phyloP scores from a whole-genome alignment of 2,329 filamentous ascomycete genomes.

The Monilinia laxa region DNA sequence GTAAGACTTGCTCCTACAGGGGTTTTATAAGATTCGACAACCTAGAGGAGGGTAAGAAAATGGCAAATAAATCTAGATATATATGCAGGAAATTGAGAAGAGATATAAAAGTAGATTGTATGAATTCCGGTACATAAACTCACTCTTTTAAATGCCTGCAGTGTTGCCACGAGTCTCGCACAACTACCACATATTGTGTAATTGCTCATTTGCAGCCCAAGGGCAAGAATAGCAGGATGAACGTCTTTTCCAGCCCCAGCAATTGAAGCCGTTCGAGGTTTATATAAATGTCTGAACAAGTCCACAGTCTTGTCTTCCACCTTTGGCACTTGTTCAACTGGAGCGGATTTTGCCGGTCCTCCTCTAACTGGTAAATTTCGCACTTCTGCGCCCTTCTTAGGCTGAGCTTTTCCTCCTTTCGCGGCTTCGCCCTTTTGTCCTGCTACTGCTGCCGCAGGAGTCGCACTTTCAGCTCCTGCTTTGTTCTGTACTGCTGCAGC shows the following conservation, averaged over 20 bases:
- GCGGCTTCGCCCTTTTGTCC: slow-evolving; percentile 37
- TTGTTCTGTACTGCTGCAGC: slow-evolving; percentile 64
- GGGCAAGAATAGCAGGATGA: slow-evolving; percentile 77
- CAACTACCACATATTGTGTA: slow-evolving; percentile 90
- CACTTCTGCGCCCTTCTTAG: slow-evolving; percentile 38
- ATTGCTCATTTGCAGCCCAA: slow-evolving; percentile 80
- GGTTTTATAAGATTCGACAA: slow-evolving; percentile 90
- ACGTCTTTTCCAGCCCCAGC: slow-evolving; percentile 67
- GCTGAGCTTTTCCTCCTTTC: slow-evolving; percentile 43
- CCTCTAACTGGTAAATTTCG: slow-evolving; percentile 35
- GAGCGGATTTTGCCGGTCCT: slow-evolving; percentile 33
- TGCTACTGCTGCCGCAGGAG: slow-evolving; percentile 26
- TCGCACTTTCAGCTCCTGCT: slow-evolving; percentile 43
- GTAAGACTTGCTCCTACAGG: slow-evolving; percentile 81
- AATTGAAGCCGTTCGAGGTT: slow-evolving; percentile 64
- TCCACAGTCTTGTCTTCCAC: slow-evolving; percentile 66
- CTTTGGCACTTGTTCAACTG: slow-evolving; percentile 50
- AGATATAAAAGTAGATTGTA: not conserved
- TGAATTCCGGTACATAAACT: slow-evolving; percentile 31
- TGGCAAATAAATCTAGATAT: not conserved
- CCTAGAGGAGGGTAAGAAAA: slow-evolving; percentile 49
- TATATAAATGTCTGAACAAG: slow-evolving; percentile 81
- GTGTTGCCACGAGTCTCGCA: slow-evolving; percentile 80
- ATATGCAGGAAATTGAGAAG: not conserved
- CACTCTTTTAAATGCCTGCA: slow-evolving; percentile 87